Base-by-base conservation (phyloP, 768 basidiomycete species). In the Pleurotus ostreatus region DNA sequence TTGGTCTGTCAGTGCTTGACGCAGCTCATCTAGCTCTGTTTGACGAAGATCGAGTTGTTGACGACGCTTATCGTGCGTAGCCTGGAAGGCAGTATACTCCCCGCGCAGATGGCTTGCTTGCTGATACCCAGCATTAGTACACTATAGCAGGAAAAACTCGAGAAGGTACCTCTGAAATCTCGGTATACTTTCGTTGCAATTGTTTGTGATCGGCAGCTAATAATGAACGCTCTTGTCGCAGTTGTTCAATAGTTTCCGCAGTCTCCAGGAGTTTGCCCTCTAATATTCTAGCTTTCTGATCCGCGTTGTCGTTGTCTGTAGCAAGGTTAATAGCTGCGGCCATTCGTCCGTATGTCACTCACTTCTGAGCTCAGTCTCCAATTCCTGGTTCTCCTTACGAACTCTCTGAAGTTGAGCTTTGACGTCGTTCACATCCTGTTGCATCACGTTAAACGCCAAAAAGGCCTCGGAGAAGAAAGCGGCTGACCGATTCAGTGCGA, bases 371-470 rank as follows among this genome's bases (percentile, higher is more conserved):
- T 93, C 89, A 47, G 73, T 76, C 67, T 92, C 90, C 23, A 94
- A 74, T 16, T 82, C 81, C 22, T 83, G 77, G 60, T 87, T 92
- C 62, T 90, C 86, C 57, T 83, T 81, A 69, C 90, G 93, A 68
- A 82, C 73, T 55, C 76, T 77, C 44, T 85, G 81, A 5, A 92
- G 68, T 34, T 93, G 85, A 11, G 78, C 68, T 60, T 83, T 85
- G 43, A 93, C 81, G 49, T 86, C 88, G 22, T 87, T 82, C 81
- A 93, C 90, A 63, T 91, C 89, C 89, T 92, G 61, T 20, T 20
- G 25, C 49, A 5, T n/a, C 16, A 23, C 4, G 11, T 43, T 58
- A 63, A 45, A 51, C 46, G 25, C 61, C 41, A 16, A 46, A 44
- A 20, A n/a, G 25, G 6, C 38, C 20, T 34, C 22, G 45, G 44